phyloP scores from a whole-genome alignment of 2,329 filamentous ascomycete species.

The Zymoseptoria ardabiliae region DNA sequence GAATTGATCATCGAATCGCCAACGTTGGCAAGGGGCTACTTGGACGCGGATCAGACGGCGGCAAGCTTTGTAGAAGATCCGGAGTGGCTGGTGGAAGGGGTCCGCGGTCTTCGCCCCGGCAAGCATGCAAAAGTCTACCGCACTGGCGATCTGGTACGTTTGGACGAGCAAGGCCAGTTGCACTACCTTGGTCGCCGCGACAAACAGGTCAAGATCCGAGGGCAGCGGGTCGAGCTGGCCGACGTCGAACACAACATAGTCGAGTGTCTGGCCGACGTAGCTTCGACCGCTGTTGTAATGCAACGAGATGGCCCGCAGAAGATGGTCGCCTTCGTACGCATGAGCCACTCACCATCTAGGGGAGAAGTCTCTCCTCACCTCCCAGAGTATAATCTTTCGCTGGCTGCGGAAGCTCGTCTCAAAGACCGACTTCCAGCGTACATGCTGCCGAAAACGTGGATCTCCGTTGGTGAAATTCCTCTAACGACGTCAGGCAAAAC shows the following conservation, averaged over 20 bases:
- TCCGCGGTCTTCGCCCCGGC: background rate
- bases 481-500: conserved; percentile 67
- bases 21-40: conserved; percentile 38
- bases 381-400: too few species aligned
- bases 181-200: conserved; percentile 53
- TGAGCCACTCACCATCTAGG: too few species aligned
- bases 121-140: conserved; percentile 40
- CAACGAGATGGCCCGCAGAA: too few species aligned
- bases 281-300: too few species aligned
- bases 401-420: too few species aligned
- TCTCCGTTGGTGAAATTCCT: conserved; percentile 63
- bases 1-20: conserved; percentile 42
- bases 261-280: too few species aligned
- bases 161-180: conserved; percentile 39
- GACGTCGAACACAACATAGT: conserved; percentile 37
- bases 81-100: conserved; percentile 9
- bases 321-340: too few species aligned
- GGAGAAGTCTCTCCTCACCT: too few species aligned
- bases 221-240: conserved; percentile 56
- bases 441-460: conserved; percentile 68
- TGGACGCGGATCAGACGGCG: conserved; percentile 26
- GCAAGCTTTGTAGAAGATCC: conserved; percentile 27
- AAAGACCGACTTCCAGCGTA: conserved; percentile 39
- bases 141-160: conserved; percentile 17
- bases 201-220: conserved; percentile 54